Evolutionary conservation across 768 basidiomycete species (phyloP).

Genomic region (Leccinum subgranulosum): DNA sequence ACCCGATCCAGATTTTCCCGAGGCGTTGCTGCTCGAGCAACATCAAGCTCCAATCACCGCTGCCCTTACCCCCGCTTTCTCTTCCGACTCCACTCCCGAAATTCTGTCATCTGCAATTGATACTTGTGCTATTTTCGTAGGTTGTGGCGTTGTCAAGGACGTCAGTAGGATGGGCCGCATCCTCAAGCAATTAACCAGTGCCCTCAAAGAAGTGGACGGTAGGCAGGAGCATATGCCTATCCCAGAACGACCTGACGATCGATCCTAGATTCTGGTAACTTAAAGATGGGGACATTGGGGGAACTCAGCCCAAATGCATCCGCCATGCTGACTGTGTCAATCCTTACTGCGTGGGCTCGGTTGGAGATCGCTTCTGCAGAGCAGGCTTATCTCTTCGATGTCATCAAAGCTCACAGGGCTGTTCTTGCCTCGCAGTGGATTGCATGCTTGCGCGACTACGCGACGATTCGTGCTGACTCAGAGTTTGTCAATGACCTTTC

Average conservation of each 20-base stretch:
- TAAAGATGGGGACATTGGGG: constrained; percentile 81
- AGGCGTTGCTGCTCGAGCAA: constrained; percentile 88
- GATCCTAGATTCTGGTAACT: constrained; percentile 68
- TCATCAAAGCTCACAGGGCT: constrained; percentile 76
- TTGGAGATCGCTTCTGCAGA: constrained; percentile 73
- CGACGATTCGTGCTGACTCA: constrained; percentile 84
- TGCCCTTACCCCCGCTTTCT: constrained; percentile 94
- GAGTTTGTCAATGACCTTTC: constrained; percentile 79
- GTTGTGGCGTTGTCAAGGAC: constrained; percentile 92
- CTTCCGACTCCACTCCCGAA: constrained; percentile 92
- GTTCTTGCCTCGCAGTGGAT: constrained; percentile 85
- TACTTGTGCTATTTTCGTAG: constrained; percentile 93
- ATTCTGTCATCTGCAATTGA: constrained; percentile 90
- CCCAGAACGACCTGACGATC: constrained; percentile 6
- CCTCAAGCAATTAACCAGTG: constrained; percentile 80
- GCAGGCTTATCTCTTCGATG: constrained; percentile 73
- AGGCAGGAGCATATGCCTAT: constrained; percentile 1
- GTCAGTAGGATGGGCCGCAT: constrained; percentile 91
- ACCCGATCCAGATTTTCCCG: constrained; percentile 91
- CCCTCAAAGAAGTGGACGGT: constrained; percentile 91
- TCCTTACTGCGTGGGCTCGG: constrained; percentile 94
- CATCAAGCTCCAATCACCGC: constrained; percentile 98
- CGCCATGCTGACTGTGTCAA: constrained; percentile 90
- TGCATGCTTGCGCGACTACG: constrained; percentile 86
- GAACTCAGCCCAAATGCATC: constrained; percentile 93